phyloP scores from a whole-genome alignment of 1,139 yeast genomes.

The Citeromyces siamensis region DNA sequence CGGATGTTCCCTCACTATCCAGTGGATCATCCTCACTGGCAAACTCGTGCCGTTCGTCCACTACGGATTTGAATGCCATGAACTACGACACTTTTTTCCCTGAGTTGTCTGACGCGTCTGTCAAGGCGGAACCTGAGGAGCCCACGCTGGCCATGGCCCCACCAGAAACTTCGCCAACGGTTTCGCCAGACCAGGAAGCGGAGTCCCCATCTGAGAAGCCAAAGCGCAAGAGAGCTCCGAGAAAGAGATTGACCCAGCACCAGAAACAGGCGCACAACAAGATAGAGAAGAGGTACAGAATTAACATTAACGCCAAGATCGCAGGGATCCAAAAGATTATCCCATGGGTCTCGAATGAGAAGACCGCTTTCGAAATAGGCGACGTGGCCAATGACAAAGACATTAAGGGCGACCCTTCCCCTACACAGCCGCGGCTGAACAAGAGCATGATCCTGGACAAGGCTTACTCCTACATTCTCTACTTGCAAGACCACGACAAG shows the following conservation, averaged over 20 bases:
- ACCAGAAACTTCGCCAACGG: background rate
- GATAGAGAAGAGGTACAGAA: constrained; percentile 59
- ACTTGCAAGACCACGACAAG: constrained; percentile 32
- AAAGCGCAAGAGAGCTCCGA: constrained; percentile 33
- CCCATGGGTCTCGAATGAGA: constrained; percentile 49
- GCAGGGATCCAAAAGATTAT: constrained; percentile 53
- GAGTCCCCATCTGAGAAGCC: constrained; percentile 9
- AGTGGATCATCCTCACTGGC: constrained; percentile 1
- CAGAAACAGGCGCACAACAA: constrained; percentile 66
- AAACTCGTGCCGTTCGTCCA: background rate
- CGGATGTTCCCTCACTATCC: background rate
- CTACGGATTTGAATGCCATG: background rate
- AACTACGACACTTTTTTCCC: constrained; percentile 1
- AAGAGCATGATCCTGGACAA: constrained; percentile 55
- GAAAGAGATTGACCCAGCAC: constrained; percentile 44
- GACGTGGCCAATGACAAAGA: constrained; percentile 5
- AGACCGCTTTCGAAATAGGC: constrained; percentile 44
- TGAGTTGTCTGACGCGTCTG: background rate
- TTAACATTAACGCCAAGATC: constrained; percentile 61
- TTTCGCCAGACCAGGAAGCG: too few species aligned
- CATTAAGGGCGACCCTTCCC: constrained; percentile 4
- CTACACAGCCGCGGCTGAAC: constrained; percentile 27
- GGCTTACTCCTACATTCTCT: constrained; percentile 47
- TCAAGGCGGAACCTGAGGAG: constrained; percentile 1
- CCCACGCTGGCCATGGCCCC: background rate